Conservation (phyloP, 257 asterid species). For the Solanum virginianum region DNA sequence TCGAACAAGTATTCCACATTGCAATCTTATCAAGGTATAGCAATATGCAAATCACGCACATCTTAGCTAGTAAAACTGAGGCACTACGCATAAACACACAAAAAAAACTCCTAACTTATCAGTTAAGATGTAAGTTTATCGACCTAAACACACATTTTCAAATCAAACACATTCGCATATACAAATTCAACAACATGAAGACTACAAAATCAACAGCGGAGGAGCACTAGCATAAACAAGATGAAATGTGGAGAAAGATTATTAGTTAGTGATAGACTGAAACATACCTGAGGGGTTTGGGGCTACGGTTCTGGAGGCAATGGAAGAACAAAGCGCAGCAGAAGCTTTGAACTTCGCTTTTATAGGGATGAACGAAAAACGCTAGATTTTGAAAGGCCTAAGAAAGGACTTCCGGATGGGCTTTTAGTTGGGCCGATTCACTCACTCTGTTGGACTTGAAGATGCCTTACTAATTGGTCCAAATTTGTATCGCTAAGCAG, state of each 20-base stretch:
- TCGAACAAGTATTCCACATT: not conserved
- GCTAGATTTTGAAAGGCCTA: not conserved
- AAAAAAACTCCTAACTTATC: not conserved
- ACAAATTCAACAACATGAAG: not conserved
- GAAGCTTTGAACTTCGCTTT: not conserved
- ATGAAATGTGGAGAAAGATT: not conserved
- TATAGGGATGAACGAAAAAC: not conserved
- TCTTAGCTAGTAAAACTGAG: not conserved
- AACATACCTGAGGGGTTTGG: not conserved
- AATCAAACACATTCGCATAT: not conserved
- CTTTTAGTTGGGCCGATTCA: not conserved
- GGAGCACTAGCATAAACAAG: not conserved
- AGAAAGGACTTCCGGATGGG: not conserved
- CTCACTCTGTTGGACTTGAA: no score
- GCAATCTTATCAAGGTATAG: not conserved
- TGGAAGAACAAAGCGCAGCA: not conserved
- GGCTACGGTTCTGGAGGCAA: not conserved
- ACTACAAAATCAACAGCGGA: not conserved
- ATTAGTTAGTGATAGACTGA: not conserved
- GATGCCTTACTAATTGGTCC: no score
- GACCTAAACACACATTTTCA: not conserved
- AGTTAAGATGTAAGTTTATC: not conserved
- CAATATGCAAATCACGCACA: not conserved
- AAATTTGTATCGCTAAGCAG: not conserved
- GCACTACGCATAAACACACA: not conserved